Percentiles rank a stretch among this genome's conserved stretches.
phyloP scores from a whole-genome alignment of 2,329 filamentous ascomycete species.

The Xenosphaeropsis pyriputrescens region DNA sequence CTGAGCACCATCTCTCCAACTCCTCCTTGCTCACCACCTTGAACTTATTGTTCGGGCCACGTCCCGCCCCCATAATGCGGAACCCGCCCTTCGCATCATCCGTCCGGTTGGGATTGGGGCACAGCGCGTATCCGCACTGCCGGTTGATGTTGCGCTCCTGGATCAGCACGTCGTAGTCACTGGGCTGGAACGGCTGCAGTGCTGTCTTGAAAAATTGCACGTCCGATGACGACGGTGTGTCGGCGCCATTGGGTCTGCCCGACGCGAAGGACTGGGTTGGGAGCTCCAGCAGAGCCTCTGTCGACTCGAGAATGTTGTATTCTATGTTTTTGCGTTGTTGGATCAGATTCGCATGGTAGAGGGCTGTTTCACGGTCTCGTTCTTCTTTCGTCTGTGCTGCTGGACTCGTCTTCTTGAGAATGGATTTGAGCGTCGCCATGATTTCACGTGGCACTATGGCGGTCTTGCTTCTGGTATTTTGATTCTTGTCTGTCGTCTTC shows the following conservation, averaged over 20 bases:
- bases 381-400: constrained; percentile 24
- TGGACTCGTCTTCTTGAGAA: constrained; percentile 40
- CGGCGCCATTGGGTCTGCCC: constrained; percentile 23
- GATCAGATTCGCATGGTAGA: constrained; percentile 70
- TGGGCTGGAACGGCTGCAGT: constrained; percentile 64
- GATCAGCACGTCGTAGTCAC: constrained; percentile 80
- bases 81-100: constrained; percentile 45
- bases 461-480: too few relatives aligned
- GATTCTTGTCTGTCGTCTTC: too few relatives aligned
- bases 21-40: constrained; percentile 57
- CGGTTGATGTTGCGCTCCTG: constrained; percentile 76
- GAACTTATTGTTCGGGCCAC: constrained; percentile 35
- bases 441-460: neutral
- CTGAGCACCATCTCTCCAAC: constrained; percentile 77
- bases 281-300: constrained; percentile 35
- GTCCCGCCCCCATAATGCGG: constrained; percentile 42
- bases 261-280: constrained; percentile 27
- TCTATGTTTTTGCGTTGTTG: constrained; percentile 73
- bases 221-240: constrained; percentile 42
- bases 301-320: constrained; percentile 57
- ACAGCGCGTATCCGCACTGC: constrained; percentile 75
- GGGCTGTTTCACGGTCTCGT: constrained; percentile 45
- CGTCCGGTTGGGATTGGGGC: constrained; percentile 45
- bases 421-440: constrained; percentile 31
- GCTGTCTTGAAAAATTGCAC: constrained; percentile 47